Base-by-base conservation (phyloP, 2,329 filamentous ascomycete species). In the Thielaviopsis euricoi region DNA sequence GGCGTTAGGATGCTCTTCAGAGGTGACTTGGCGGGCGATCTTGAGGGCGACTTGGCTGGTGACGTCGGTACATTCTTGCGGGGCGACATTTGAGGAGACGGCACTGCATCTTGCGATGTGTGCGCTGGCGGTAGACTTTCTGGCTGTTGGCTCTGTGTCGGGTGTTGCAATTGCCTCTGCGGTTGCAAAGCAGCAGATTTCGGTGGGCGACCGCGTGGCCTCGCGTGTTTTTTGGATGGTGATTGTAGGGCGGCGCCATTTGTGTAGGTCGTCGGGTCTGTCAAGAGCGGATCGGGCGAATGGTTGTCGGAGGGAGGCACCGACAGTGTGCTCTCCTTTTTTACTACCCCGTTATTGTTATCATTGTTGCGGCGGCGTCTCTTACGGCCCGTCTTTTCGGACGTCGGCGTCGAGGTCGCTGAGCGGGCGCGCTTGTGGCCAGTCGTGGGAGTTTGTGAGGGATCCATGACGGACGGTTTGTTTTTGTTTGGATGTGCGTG, bases 1-100 rank as follows among this genome's bases (percentile, higher is more conserved):
- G 81, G 79, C 2, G 77, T 76, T 49, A 82, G 65, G 58, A 83
- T 83, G 7, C 79, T 73, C 64, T 77, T 81, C 10, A 76, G 71
- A n/a, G 66, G 61, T 43, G 61, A 49, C 37, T 56, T 58, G 13
- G 55, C 21, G 3, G 58, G 58, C 15, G 53, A 56, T 40, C 57
- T 60, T 5, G 57, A 26, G 3, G 58, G 58, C 17, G 55, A 57
- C 17, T 43, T 43, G 37, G 37, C 17, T 15, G 37, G 37, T 19
- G 52, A 50, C 9, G 55, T 52, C 6, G 55, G 55, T 25, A 46
- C 33, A 2, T 23, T n/a, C 25, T 60, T 60, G 6, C 53, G 40
- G 12, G 55, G 55, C 6, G 58, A 60, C 48, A 55, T 57, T 26
- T 59, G 50, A n/a, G 51, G 1, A 19, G 53, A 56, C 21, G 22